phyloP scores from a whole-genome alignment of 1,284 basidiomycete species.

The Trichosporon inkin region DNA sequence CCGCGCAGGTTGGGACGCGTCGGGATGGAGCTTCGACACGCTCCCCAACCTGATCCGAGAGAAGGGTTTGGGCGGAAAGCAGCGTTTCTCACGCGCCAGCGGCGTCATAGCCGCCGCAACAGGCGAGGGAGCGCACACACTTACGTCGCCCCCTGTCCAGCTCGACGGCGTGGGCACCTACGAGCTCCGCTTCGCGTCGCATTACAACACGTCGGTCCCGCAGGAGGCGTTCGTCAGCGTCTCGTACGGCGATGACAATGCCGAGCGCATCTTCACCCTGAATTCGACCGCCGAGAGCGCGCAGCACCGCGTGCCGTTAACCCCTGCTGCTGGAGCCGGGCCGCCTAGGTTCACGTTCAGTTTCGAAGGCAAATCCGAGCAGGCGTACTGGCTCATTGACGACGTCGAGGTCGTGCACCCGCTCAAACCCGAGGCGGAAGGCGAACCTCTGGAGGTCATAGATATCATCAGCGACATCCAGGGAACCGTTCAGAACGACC shows the following conservation, averaged over 20 bases:
- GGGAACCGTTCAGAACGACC: neutral
- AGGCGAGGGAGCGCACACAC: neutral
- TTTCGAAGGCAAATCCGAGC: neutral
- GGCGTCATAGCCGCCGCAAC: neutral
- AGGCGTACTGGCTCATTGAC: constrained; percentile 11
- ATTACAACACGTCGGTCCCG: constrained; percentile 6
- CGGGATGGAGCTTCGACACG: constrained; percentile 5
- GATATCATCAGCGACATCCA: constrained; percentile 15
- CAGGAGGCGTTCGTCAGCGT: neutral
- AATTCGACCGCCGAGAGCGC: neutral
- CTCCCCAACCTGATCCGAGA: neutral
- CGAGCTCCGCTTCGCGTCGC: constrained; percentile 13
- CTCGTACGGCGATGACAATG: neutral
- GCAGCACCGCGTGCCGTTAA: neutral
- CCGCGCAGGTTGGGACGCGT: neutral
- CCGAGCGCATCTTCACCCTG: neutral
- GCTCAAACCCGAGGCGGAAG: neutral
- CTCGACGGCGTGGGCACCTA: neutral
- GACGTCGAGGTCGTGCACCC: constrained; percentile 10
- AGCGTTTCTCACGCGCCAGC: constrained; percentile 6
- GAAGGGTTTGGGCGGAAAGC: neutral
- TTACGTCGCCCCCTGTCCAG: neutral
- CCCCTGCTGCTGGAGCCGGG: neutral
- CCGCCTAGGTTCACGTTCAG: neutral
- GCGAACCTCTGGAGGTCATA: constrained; percentile 5